Percentiles rank a stretch among this genome's conserved stretches.
These are phyloP conservation scores for Populus hybrid DNA, from an alignment of 441 rosid species.

Conservation along the genomic window DNA sequence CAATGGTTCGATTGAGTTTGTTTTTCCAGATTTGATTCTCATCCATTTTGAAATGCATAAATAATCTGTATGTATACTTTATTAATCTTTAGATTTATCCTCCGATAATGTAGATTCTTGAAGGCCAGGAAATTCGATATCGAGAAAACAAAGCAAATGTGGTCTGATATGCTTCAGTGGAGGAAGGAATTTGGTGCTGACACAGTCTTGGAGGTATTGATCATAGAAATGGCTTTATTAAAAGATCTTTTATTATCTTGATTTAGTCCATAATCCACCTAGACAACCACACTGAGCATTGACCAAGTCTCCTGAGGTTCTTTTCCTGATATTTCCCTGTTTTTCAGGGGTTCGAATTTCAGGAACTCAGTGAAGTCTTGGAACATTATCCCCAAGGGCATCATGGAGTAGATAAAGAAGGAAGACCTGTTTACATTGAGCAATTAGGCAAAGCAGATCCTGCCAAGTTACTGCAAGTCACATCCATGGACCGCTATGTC, in stretches of 20 bases:
- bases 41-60: neutral
- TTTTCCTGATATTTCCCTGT: slow-evolving; percentile 8
- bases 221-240: neutral
- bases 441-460: slow-evolving; percentile 79
- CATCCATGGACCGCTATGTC: slow-evolving; percentile 80
- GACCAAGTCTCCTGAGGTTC: neutral
- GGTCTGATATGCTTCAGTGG: slow-evolving; percentile 85
- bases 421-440: slow-evolving; percentile 82
- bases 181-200: slow-evolving; percentile 80
- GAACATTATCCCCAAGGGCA: slow-evolving; percentile 83
- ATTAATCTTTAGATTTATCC: slow-evolving; percentile 8
- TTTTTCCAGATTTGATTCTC: neutral
- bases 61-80: neutral
- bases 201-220: slow-evolving; percentile 55
- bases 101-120: slow-evolving; percentile 48
- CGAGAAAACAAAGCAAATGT: slow-evolving; percentile 85
- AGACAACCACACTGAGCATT: neutral
- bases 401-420: slow-evolving; percentile 89
- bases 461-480: slow-evolving; percentile 79
- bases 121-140: slow-evolving; percentile 83
- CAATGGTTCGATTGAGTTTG: neutral
- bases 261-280: neutral
- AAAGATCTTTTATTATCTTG: neutral
- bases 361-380: slow-evolving; percentile 56
- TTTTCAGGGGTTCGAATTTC: slow-evolving; percentile 69